Conservation (phyloP, 1,284 basidiomycete species). For the Moesziomyces sp. region DNA sequence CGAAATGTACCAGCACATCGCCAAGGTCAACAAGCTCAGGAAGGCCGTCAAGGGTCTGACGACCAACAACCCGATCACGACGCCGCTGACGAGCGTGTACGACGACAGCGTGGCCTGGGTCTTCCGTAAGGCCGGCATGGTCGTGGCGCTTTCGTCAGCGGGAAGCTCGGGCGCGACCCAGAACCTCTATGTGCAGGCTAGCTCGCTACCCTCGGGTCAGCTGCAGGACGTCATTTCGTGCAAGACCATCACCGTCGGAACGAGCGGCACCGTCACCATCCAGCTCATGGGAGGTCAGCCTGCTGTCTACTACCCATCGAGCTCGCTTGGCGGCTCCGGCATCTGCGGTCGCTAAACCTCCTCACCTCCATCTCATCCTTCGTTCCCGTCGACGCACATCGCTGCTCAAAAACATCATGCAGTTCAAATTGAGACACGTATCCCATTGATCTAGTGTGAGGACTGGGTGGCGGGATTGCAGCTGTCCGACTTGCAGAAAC, state of each 20-base stretch:
- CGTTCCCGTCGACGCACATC: neutral
- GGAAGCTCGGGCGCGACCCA: slow-evolving; percentile 71
- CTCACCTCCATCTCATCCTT: neutral
- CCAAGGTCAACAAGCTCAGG: slow-evolving; percentile 74
- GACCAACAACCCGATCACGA: slow-evolving; percentile 72
- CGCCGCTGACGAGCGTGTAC: slow-evolving; percentile 69
- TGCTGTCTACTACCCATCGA: slow-evolving; percentile 18
- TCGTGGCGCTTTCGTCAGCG: slow-evolving; percentile 76
- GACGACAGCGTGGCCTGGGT: slow-evolving; percentile 70
- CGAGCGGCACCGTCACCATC: slow-evolving; percentile 69
- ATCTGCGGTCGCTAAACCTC: slow-evolving; percentile 14
- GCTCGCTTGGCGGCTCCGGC: slow-evolving; percentile 10
- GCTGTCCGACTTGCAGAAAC: slow-evolving; percentile 18
- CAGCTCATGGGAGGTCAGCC: slow-evolving; percentile 17
- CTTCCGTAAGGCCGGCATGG: slow-evolving; percentile 76
- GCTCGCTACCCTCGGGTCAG: slow-evolving; percentile 69
- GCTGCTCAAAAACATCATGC: neutral
- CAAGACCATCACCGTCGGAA: slow-evolving; percentile 70
- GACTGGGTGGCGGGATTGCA: slow-evolving; percentile 1
- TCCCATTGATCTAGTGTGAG: no score
- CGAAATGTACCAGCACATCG: slow-evolving; percentile 71
- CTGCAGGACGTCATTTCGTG: slow-evolving; percentile 77
- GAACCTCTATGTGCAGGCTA: slow-evolving; percentile 54
- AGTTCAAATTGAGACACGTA: neutral
- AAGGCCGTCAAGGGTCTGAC: slow-evolving; percentile 71